Percentiles rank a stretch among this genome's conserved stretches.
phyloP scores from a whole-genome alignment of 306 rosid genomes.

The Cicer pinnatifidum region DNA sequence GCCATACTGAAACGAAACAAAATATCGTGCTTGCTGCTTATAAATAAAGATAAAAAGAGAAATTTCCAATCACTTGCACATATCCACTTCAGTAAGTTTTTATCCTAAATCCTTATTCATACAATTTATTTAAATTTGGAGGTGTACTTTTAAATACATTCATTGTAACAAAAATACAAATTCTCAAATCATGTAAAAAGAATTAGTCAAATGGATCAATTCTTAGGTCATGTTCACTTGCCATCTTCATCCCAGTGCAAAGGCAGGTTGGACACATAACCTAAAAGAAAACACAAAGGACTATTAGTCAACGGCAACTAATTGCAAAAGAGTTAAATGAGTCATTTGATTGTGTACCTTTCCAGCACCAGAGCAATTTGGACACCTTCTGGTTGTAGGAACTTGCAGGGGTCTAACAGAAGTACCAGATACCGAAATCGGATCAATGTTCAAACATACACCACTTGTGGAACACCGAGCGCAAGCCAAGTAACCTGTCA shows the following conservation, averaged over 20 bases:
- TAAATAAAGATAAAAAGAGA: not conserved
- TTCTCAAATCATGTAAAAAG: constrained; percentile 1
- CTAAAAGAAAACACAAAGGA: constrained; percentile 48
- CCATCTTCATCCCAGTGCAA: constrained; percentile 97
- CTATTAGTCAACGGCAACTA: not conserved
- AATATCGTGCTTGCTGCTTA: not conserved
- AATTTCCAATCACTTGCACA: not conserved
- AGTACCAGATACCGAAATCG: constrained; percentile 59
- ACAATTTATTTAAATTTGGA: constrained; percentile 5
- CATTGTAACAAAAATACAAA: constrained; percentile 2
- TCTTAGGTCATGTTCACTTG: constrained; percentile 91
- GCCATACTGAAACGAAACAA: not conserved
- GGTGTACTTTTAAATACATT: not conserved
- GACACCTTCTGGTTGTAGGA: constrained; percentile 63
- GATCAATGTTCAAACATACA: constrained; percentile 67
- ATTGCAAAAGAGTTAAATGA: constrained; percentile 16
- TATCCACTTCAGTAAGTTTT: not conserved
- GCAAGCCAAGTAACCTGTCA: constrained; percentile 89
- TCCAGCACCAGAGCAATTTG: constrained; percentile 83
- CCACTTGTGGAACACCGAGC: constrained; percentile 93
- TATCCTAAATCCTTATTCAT: constrained; percentile 5
- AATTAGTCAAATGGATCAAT: constrained; percentile 84
- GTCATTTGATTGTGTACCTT: constrained; percentile 60
- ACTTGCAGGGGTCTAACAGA: constrained; percentile 58
- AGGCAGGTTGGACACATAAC: constrained; percentile 97